Base-by-base conservation (phyloP, 257 asterid genomes). In the Penstemon newberryi region DNA sequence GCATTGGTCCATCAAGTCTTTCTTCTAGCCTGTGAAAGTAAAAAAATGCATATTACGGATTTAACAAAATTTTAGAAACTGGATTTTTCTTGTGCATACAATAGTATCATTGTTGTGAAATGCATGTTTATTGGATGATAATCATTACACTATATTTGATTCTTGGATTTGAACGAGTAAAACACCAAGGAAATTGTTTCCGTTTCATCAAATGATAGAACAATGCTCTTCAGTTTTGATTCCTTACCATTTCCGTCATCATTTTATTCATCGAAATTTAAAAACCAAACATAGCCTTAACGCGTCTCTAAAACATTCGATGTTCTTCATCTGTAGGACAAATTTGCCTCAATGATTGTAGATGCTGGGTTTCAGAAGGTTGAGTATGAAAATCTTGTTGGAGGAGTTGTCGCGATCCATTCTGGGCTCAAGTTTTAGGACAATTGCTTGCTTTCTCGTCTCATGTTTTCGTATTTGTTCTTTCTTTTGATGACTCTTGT, bases 341-440 rank as follows among this genome's bases (percentile, higher is more conserved):
- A 77, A 82, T 93, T 93, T 46, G 96, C 89, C 41, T 56, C 68
- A 8, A 93, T 93, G 99, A 93, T 93, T 50, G 89, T 91, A 11
- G 89, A 86, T 39, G 95, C 96, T 55, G 96, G 97, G 66, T 90
- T 93, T 79, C 89, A 88, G 83, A 88, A 86, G 80, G 97, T 93
- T 61, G 97, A 91, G 80, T 90, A 90, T 56, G 97, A 90, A 80
- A 93, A 88, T 71, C 94, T 93, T 41, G 95, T 90, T 9, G 96
- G 95, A 63, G 97, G 98, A 55, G 97, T 93, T n/a, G 95, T 87
- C 6, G 92, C 98, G 51, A 84, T 93, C 74, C 97, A 93, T 77
- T 93, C 97, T 1, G 96, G 90, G 69, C 72, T 90, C 46, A 93
- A 93, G 80, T 78, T 93, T 43, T 88, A 85, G 80, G 65, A 51